These are phyloP conservation scores for Pneumocystis carinii DNA, from an alignment of 1,139 yeast species.

Conservation along the genomic window DNA sequence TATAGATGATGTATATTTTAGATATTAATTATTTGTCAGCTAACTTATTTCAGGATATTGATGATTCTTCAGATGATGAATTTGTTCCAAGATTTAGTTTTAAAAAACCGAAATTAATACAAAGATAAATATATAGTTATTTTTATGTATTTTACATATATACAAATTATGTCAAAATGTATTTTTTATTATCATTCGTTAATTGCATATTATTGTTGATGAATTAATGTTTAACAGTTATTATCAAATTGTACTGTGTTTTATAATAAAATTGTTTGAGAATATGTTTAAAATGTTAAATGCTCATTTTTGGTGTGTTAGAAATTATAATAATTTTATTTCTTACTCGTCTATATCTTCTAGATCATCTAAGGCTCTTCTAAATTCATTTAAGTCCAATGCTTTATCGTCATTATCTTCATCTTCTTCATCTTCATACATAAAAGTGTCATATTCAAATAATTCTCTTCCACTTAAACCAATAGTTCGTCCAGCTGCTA, in stretches of 20 bases:
- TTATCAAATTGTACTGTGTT: not conserved
- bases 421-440: slow-evolving; percentile 15
- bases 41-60: not conserved
- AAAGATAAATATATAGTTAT: not conserved
- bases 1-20: not conserved
- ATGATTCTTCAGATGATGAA: not conserved
- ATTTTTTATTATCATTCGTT: not conserved
- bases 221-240: not conserved
- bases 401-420: slow-evolving; percentile 42
- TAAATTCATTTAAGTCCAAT: slow-evolving; percentile 22
- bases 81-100: not conserved
- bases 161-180: not conserved
- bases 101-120: not conserved
- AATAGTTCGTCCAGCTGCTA: slow-evolving; percentile 17
- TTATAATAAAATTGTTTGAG: not conserved
- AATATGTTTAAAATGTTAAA: not conserved
- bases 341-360: not conserved
- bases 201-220: not conserved
- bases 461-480: slow-evolving; percentile 67
- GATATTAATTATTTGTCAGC: not conserved
- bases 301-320: not conserved
- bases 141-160: not conserved
- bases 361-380: not conserved
- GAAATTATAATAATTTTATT: not conserved
- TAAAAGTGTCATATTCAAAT: slow-evolving; percentile 50